Conservation (phyloP, 2,329 filamentous ascomycete species). For the Penicillium sp. region DNA sequence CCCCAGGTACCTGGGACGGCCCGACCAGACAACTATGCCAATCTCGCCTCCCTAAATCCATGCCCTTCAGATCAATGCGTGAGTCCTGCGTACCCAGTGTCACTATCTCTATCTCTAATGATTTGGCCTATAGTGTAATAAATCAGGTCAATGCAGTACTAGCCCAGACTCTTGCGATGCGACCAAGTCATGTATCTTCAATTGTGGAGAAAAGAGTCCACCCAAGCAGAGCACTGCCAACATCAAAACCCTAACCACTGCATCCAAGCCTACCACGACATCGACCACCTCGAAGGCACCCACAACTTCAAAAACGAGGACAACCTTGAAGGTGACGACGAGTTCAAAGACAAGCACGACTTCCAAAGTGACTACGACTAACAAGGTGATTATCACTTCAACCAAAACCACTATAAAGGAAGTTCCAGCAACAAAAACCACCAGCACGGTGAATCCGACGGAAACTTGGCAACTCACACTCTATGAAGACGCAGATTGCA, state of each 20-base stretch:
- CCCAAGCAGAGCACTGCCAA: background rate
- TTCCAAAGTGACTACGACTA: background rate
- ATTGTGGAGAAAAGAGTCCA: background rate
- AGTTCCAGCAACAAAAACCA: background rate
- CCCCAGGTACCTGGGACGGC: slow-evolving; percentile 44
- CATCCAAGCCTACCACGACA: background rate
- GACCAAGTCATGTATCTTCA: background rate
- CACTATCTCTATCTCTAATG: background rate
- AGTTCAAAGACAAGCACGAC: background rate
- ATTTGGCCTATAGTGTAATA: background rate
- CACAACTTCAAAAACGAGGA: background rate
- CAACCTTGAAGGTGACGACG: background rate
- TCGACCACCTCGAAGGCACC: background rate
- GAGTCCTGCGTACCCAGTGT: background rate
- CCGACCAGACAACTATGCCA: slow-evolving; percentile 30
- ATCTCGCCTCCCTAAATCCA: slow-evolving; percentile 18
- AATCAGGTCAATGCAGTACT: background rate
- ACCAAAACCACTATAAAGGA: background rate
- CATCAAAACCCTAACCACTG: no score
- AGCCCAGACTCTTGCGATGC: background rate
- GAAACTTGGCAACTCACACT: background rate
- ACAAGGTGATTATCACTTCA: background rate
- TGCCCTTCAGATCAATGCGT: slow-evolving; percentile 15
- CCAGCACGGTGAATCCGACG: background rate
- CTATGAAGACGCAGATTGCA: background rate